phyloP scores from a whole-genome alignment of 139 green algal species.

The Asterochloris sp. region DNA sequence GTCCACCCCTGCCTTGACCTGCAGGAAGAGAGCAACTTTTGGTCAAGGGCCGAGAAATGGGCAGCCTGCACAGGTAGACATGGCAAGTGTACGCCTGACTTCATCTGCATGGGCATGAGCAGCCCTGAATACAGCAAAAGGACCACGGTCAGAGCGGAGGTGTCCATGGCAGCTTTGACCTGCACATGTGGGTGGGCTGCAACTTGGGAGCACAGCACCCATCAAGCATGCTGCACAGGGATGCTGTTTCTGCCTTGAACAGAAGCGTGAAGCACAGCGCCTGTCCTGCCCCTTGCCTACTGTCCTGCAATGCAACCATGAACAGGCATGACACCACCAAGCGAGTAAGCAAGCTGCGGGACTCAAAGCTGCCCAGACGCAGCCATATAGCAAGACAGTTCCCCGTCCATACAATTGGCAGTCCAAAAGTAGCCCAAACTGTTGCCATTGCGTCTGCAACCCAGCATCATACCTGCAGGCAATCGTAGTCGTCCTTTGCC shows the following conservation, averaged over 20 bases:
- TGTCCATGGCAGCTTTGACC: background rate
- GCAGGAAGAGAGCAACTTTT: background rate
- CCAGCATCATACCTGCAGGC: background rate
- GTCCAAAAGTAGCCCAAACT: background rate
- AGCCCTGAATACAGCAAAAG: background rate
- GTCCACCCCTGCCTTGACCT: background rate
- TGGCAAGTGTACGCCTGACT: too few relatives aligned
- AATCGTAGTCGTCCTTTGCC: slow-evolving; percentile 6
- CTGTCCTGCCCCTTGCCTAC: too few relatives aligned
- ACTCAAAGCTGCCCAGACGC: background rate
- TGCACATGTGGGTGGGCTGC: background rate
- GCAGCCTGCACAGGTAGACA: background rate
- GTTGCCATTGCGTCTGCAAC: background rate
- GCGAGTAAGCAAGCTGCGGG: background rate
- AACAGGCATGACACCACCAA: background rate
- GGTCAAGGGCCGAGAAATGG: background rate
- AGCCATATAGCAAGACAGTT: background rate
- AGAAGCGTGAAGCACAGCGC: too few relatives aligned
- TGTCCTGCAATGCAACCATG: background rate
- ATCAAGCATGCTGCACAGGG: too few relatives aligned
- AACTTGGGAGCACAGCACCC: background rate
- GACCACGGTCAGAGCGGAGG: background rate
- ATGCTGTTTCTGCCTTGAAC: too few relatives aligned
- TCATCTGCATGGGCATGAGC: background rate
- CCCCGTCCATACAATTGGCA: background rate